phyloP scores from a whole-genome alignment of 1,139 yeast species.

The Hyphopichia pseudoburtonii region DNA sequence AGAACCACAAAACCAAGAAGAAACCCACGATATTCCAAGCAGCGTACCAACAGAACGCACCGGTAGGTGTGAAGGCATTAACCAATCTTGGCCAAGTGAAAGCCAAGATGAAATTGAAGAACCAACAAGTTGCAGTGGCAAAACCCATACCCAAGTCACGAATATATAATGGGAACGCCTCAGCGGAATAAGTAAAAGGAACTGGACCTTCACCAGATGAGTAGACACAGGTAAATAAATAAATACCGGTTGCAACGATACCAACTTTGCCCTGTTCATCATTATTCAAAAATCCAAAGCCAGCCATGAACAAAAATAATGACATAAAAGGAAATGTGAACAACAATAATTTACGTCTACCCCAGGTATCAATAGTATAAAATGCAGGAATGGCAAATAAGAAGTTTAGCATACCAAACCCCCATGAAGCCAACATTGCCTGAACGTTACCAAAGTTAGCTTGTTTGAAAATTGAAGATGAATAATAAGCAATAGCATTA shows the following conservation, averaged over 20 bases:
- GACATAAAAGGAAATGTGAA: slow-evolving; percentile 77
- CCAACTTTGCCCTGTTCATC: slow-evolving; percentile 56
- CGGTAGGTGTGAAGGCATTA: slow-evolving; percentile 68
- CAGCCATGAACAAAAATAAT: slow-evolving; percentile 65
- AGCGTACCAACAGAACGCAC: slow-evolving; percentile 89
- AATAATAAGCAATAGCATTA: slow-evolving; percentile 82
- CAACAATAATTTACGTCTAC: slow-evolving; percentile 70
- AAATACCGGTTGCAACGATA: slow-evolving; percentile 68
- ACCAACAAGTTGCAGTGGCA: slow-evolving; percentile 86
- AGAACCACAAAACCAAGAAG: slow-evolving; percentile 62
- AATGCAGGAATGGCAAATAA: slow-evolving; percentile 83
- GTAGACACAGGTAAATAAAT: slow-evolving; percentile 70
- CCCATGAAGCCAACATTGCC: slow-evolving; percentile 79
- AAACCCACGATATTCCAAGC: slow-evolving; percentile 83
- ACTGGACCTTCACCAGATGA: slow-evolving; percentile 91
- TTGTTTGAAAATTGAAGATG: slow-evolving; percentile 68
- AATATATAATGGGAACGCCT: slow-evolving; percentile 78
- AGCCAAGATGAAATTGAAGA: slow-evolving; percentile 77
- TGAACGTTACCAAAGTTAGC: slow-evolving; percentile 62
- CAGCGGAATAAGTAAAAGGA: slow-evolving; percentile 87
- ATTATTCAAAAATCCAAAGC: slow-evolving; percentile 72
- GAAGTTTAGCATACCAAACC: slow-evolving; percentile 81
- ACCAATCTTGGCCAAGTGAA: slow-evolving; percentile 80
- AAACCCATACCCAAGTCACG: slow-evolving; percentile 85
- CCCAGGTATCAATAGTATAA: slow-evolving; percentile 76